Evolutionary conservation across 73 alveolate species (phyloP), one percentile per base, ranked within the genome.

Genomic region (Uronychia binucleata): DNA sequence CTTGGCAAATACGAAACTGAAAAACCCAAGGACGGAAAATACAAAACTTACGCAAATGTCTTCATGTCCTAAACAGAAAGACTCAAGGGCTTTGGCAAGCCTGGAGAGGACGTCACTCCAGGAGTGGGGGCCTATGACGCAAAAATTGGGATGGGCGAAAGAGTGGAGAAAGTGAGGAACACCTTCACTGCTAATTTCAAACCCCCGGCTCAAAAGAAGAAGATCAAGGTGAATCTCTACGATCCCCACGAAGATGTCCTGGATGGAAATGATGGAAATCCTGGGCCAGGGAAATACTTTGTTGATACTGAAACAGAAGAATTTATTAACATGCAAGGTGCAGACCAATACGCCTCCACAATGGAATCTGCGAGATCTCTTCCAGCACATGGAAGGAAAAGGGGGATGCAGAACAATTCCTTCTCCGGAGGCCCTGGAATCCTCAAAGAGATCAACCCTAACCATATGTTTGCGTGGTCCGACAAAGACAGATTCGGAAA

Each of bases 251-350:
- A 84, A 27, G 83, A 85, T 13, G 88, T 76, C 0, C 80, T 74
- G 30, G 46, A 79, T 31, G 75, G 46, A 0, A 28, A 32, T 28
- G 67, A 28, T 26, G 86, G 82, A 27, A 79, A 34, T 34, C 97
- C 97, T 28, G 97, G 97, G 28, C 97, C 97, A 1, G 97, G 97
- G 1, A 58, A 77, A 30, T 93, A 93, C 74, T 30, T 26, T 46
- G 57, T 86, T 8, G 67, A 46, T 46, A 11, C 67, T 46, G 60
- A 81, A 26, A 79, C 78, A 29, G 28, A 57, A 5, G 75, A 81
- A 26, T 14, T 25, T n/a, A 33, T 28, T 5, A 81, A 74, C 1
- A 57, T 81, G 25, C 34, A 81, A 81, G 67, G 67, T 46, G 67
- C n/a, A 46, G 67, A 46, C 19, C n/a, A 46, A 11, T 46, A 11